Conservation (phyloP, 192 early-diverging fungal species). For the Diversispora eburnea region DNA sequence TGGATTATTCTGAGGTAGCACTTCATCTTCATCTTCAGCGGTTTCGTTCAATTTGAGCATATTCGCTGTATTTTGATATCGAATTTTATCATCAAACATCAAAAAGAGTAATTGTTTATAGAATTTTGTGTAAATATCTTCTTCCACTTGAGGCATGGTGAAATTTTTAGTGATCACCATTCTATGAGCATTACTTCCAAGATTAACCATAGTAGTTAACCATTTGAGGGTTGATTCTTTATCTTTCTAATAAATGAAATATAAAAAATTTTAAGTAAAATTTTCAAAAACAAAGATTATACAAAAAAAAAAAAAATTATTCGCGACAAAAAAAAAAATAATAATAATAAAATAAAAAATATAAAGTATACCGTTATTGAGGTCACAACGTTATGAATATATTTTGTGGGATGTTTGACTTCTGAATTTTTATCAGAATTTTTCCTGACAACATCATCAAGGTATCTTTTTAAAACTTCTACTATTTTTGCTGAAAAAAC, state of each 20-base stretch:
- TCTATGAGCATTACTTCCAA: constrained; percentile 15
- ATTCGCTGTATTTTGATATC: neutral
- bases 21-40: neutral
- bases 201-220: constrained; percentile 3
- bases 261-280: neutral
- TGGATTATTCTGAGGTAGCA: neutral
- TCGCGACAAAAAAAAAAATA: no score
- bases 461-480: constrained; percentile 3
- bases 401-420: neutral
- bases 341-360: neutral
- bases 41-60: neutral
- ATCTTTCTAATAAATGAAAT: constrained; percentile 4
- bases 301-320: no score
- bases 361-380: neutral
- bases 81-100: constrained; percentile 21
- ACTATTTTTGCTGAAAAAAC: constrained; percentile 16
- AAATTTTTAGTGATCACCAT: constrained; percentile 19
- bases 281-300: constrained; percentile 8
- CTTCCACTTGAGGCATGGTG: constrained; percentile 14
- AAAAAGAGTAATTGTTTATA: constrained; percentile 12
- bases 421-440: neutral
- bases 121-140: constrained; percentile 12
- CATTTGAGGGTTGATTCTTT: constrained; percentile 8
- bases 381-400: neutral
- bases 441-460: neutral